Base-by-base conservation (phyloP, 2,329 filamentous ascomycete species). In the Aspergillus flavus region DNA sequence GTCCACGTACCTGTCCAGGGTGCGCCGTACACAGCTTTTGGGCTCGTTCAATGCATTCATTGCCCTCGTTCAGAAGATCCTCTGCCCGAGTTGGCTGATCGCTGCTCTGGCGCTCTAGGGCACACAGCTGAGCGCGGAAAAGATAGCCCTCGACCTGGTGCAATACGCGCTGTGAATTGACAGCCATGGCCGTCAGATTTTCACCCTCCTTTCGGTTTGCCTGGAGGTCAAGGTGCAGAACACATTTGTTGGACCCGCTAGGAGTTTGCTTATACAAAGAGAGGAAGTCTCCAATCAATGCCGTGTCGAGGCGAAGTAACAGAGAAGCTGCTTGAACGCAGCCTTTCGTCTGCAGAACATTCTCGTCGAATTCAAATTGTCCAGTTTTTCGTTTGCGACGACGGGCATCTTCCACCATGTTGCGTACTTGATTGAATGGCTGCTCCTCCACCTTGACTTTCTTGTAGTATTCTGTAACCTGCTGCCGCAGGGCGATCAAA, bases 91-190 rank as follows among this genome's bases (percentile, higher is more conserved):
- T 19, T 36, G 57, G 52, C 2, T 64, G 57, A 2, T 30, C 16
- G 14, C 45, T 2, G 53, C 41, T 55, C 12, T 64, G 64, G 14
- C 54, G 61, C 45, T 83, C 80, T 4, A 87, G 72, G 3, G 79
- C 80, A 39, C 78, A 82, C 46, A 85, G 80, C 6, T 82, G 79
- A 0, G 83, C 83, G 26, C 77, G 80, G 67, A 83, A 84, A 26
- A 88, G 73, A 52, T 83, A 77, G 0, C 79, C 83, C 68, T 88
- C 84, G 0, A 81, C 78, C 63, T 83, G 73, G 6, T 52, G 48
- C 28, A 32, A 19, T 4, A 52, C 48, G 19, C 48, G 48, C 7
- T 32, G 16, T 52, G 48, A 32, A 1, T 46, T 62, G 3, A 60
- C 60, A 0, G 85, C 82, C 0, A 71, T 67, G 0, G 75, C 46